phyloP scores from a whole-genome alignment of 163 green algal species.

The Chloromonas sp. region DNA sequence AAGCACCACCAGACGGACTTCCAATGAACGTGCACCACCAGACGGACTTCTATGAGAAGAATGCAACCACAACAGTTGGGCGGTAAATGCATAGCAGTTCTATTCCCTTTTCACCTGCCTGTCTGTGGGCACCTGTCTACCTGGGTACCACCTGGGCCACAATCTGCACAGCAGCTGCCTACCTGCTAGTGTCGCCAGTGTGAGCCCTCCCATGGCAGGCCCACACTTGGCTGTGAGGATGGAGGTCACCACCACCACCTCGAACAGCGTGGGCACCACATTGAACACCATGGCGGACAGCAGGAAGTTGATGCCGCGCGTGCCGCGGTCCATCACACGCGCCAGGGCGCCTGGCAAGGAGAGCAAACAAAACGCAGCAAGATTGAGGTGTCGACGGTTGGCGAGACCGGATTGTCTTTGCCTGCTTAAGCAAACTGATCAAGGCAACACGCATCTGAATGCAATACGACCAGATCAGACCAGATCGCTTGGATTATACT shows the following conservation, averaged over 20 bases:
- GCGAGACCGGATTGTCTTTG: no score
- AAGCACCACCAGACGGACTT: no score
- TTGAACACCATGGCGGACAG: constrained; percentile 88
- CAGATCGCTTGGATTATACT: neutral
- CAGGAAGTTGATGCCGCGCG: constrained; percentile 94
- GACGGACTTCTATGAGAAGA: no score
- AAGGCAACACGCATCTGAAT: no score
- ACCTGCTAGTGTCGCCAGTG: constrained; percentile 62
- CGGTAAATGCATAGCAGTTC: no score
- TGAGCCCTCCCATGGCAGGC: constrained; percentile 75
- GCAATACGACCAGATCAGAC: no score
- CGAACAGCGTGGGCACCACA: constrained; percentile 84
- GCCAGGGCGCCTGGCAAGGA: constrained; percentile 56
- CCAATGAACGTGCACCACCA: no score
- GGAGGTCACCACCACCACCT: constrained; percentile 77
- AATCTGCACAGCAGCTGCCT: neutral
- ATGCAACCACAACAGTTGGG: no score
- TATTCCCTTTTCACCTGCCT: no score
- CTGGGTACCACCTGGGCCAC: neutral
- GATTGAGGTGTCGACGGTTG: neutral
- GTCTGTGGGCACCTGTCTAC: neutral
- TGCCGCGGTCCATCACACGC: constrained; percentile 85
- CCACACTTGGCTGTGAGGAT: constrained; percentile 92
- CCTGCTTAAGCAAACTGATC: no score
- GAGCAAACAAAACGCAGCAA: neutral